A percentile compares a stretch with the other conserved stretches of the same genome.
Evolutionary conservation across 257 asterid species (phyloP).

Genomic region (Rhazya stricta): DNA sequence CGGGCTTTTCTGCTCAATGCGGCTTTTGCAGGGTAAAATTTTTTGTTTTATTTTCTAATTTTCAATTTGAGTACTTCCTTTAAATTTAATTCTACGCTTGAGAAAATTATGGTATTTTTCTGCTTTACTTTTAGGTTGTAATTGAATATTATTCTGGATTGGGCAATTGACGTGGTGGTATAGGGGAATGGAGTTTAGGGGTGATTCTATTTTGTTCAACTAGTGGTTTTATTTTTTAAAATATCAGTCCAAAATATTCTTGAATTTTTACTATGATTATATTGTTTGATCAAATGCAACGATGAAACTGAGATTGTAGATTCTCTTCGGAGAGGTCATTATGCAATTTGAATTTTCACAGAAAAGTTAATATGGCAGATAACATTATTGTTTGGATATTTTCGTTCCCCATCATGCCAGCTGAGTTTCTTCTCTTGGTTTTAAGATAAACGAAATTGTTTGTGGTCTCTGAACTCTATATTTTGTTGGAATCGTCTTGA

Average conservation of each 20-base stretch:
- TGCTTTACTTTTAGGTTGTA: neutral
- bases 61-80: neutral
- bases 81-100: neutral
- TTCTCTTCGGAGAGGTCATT: neutral
- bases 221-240: neutral
- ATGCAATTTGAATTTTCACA: neutral
- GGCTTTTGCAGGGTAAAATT: constrained; percentile 55
- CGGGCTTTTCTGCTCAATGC: constrained; percentile 64
- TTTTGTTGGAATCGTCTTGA: neutral
- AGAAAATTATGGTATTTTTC: neutral
- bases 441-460: neutral
- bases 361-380: neutral
- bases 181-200: neutral
- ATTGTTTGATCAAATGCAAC: neutral
- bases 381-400: neutral
- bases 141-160: neutral
- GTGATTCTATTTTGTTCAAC: neutral
- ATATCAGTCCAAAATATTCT: neutral
- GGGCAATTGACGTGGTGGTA: neutral
- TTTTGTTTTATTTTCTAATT: neutral
- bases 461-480: neutral
- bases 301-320: neutral
- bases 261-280: neutral
- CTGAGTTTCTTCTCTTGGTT: neutral
- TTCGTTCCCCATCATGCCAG: neutral